Base-by-base conservation (phyloP, 495 filamentous ascomycete species). In the Oleoguttula mirabilis region DNA sequence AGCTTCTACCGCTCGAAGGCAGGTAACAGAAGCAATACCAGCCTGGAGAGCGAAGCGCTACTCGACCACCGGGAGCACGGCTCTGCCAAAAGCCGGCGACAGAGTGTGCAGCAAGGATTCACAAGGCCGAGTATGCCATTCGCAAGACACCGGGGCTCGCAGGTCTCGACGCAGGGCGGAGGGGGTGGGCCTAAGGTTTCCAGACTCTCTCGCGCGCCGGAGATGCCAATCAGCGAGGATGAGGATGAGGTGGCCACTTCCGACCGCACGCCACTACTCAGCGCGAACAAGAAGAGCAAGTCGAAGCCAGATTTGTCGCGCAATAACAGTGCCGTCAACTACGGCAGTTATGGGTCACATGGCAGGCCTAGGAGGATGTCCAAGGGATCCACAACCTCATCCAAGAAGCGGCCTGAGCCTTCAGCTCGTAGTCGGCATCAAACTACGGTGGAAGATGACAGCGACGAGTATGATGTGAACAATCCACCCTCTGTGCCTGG, bases 401-500 rank as follows among this genome's bases (percentile, higher is more conserved):
- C 34, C 36, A 47, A 32, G 27, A 24, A 49, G 19, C 31, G 39
- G 31, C 41, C 21, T 16, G 36, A 32, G 12, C 30, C 38, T 19
- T 48, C 43, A 21, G 15, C 37, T 24, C 39, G 45, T 16, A 37
- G 12, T 43, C 39, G 43, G 17, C 24, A 36, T n/a, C 10, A 20
- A 4, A 24, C 48, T 35, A 24, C 50, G 51, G 23, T 59, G 50
- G 30, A 58, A 43, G 32, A 49, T 41, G 21, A 51, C 33, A 42
- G 63, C 48, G 60, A 64, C 28, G 63, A 70, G 23, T 87, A 86
- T 59, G 80, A 94, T 72, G 73, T 96, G 45, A 98, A 98, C 54
- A 93, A 94, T 53, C 90, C 90, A n/a, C 90, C 90, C 1, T 96
- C 90, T 0, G 75, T 94, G 15, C 90, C 90, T 0, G 76, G 73